A percentile compares a stretch with the other conserved stretches of the same genome.
Evolutionary conservation across 495 filamentous ascomycete species (phyloP).

Genomic region (Penicillium steckii): DNA sequence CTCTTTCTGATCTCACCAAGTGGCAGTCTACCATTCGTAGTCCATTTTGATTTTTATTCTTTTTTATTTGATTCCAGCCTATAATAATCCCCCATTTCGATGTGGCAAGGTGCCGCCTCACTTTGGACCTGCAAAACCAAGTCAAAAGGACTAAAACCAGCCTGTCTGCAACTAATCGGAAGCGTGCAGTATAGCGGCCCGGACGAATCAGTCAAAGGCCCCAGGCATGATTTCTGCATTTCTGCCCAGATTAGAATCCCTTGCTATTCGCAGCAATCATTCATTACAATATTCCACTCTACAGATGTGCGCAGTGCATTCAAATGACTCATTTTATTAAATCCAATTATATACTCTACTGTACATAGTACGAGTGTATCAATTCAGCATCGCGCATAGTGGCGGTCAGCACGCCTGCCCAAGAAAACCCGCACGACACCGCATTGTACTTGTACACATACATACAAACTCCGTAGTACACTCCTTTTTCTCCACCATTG

Average conservation of each 20-base stretch:
- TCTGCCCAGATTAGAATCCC: background rate
- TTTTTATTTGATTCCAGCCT: background rate
- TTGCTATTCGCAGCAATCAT: background rate
- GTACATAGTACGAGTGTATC: background rate
- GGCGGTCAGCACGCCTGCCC: slow-evolving; percentile 21
- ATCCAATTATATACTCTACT: background rate
- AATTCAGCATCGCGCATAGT: slow-evolving; percentile 5
- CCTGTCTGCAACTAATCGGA: slow-evolving; percentile 7
- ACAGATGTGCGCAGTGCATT: no score
- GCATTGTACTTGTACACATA: no score
- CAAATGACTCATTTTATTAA: background rate
- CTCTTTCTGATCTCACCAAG: background rate
- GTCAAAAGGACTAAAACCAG: background rate
- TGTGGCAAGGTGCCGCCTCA: slow-evolving; percentile 14
- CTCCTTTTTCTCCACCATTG: slow-evolving; percentile 1
- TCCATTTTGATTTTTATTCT: background rate
- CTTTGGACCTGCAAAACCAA: slow-evolving; percentile 2
- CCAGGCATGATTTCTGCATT: slow-evolving; percentile 1
- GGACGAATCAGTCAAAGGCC: background rate
- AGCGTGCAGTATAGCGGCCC: background rate
- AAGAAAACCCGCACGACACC: background rate
- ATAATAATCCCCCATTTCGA: background rate
- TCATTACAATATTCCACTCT: background rate
- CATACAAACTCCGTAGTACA: no score
- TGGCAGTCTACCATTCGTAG: background rate